Base-by-base conservation (phyloP, 768 basidiomycete genomes). In the Grammothele lineata region DNA sequence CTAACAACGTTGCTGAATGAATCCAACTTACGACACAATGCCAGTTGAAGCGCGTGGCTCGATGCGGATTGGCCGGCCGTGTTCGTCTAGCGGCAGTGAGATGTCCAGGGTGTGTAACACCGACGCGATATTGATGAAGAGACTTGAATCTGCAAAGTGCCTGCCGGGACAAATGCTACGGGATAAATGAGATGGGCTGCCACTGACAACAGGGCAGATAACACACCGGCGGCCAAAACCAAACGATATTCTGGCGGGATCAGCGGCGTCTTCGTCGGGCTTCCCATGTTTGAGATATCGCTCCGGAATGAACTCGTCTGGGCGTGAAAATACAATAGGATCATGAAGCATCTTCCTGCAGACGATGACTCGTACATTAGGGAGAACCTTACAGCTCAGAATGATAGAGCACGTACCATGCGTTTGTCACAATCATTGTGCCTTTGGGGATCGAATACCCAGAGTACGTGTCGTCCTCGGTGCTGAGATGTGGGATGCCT, bases 191-290 rank as follows among this genome's bases (percentile, higher is more conserved):
- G 15, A 32, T 32, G 8, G 15, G 8, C n/a, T n/a, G n/a, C n/a
- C 15, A 9, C 30, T 32, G 8, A 32, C 30, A 9, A 32, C 8
- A 19, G 8, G 37, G 9, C 22, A 22, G 15, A 9, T 15, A 15
- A 32, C 15, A 32, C 15, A 60, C 57, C 57, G 40, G 25, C 58
- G 30, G 22, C 58, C 58, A 48, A 49, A 60, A 12, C 58, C 58
- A 30, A 60, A 60, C 11, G 50, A 52, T 25, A 40, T 15, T 10
- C 6, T 30, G 15, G 40, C 23, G 12, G 40, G 40, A 30, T 40
- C 40, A n/a, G 12, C 11, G 17, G 27, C 26, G 9, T 26, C 23
- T 22, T 19, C 45, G 42, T 18, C n/a, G 5, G 27, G 40, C 40
- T 26, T 30, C 5, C 40, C 40, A 25, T 40, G 18, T n/a, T 22